phyloP scores from a whole-genome alignment of 2,329 filamentous ascomycete species.

The Aspergillus sergii region DNA sequence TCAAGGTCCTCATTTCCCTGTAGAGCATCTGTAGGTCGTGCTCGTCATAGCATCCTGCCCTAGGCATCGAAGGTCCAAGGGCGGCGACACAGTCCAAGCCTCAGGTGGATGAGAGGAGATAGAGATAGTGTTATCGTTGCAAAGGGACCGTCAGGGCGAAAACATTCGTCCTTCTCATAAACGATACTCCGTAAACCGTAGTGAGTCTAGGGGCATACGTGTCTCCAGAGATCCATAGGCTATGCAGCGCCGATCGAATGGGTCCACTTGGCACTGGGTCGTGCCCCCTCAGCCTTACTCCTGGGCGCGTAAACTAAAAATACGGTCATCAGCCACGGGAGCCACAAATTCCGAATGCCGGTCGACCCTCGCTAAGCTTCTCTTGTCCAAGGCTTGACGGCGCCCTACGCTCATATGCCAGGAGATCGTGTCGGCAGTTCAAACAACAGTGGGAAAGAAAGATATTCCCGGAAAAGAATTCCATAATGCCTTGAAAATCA shows the following conservation, averaged over 20 bases:
- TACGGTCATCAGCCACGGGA: conserved; percentile 6
- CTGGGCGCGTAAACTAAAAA: conserved; percentile 5
- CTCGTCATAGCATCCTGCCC: background rate
- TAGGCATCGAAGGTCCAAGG: background rate
- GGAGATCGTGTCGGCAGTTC: background rate
- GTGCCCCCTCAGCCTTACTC: conserved; percentile 4
- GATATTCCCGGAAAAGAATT: background rate
- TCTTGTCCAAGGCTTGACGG: conserved; percentile 28
- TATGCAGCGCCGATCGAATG: background rate
- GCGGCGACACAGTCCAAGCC: background rate
- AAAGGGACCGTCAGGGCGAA: too few relatives aligned
- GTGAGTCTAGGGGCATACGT: background rate
- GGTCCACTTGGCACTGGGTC: background rate
- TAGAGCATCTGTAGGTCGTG: too few relatives aligned
- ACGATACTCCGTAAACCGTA: background rate
- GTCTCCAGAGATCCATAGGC: background rate
- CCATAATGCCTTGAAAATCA: background rate
- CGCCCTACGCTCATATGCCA: conserved; percentile 24
- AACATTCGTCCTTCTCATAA: too few relatives aligned
- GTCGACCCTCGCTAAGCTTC: conserved; percentile 26
- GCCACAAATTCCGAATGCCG: background rate
- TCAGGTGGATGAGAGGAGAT: background rate
- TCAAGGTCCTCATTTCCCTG: background rate
- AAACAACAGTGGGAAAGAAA: background rate
- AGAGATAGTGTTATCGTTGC: background rate